Conservation (phyloP, 169 alveolate genomes). For the Nephromyces sp. region DNA sequence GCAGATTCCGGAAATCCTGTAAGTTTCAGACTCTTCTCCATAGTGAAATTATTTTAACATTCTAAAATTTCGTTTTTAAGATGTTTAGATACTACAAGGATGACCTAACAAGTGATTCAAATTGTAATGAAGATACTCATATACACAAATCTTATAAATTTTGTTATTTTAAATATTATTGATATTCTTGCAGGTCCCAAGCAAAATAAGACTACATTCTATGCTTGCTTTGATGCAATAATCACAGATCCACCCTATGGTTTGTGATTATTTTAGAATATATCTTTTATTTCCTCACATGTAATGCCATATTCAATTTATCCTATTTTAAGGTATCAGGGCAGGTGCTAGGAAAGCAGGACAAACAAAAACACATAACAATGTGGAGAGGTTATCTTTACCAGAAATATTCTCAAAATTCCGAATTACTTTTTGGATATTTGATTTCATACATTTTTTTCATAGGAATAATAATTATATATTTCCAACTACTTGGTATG, state of each 20-base stretch:
- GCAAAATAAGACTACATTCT: too few relatives aligned
- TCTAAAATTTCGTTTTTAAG: constrained; percentile 56
- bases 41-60: constrained; percentile 80
- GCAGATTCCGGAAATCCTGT: too few relatives aligned
- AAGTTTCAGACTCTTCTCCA: too few relatives aligned
- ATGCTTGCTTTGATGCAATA: constrained; percentile 27
- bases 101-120: constrained; percentile 10
- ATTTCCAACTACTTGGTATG: constrained; percentile 15
- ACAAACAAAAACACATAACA: not conserved
- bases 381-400: not conserved
- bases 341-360: not conserved
- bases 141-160: not conserved
- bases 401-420: too few relatives aligned
- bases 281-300: not conserved
- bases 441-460: too few relatives aligned
- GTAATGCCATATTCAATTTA: not conserved
- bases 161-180: too few relatives aligned
- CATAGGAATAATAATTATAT: constrained; percentile 12
- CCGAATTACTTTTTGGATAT: too few relatives aligned
- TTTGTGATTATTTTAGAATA: not conserved
- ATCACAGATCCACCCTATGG: constrained; percentile 33
- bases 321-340: not conserved
- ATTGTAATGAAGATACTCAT: constrained; percentile 8
- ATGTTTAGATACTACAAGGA: constrained; percentile 48
- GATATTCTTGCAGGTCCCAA: too few relatives aligned